phyloP scores from a whole-genome alignment of 1,139 yeast species.

The Zygotorulaspora mrakii region DNA sequence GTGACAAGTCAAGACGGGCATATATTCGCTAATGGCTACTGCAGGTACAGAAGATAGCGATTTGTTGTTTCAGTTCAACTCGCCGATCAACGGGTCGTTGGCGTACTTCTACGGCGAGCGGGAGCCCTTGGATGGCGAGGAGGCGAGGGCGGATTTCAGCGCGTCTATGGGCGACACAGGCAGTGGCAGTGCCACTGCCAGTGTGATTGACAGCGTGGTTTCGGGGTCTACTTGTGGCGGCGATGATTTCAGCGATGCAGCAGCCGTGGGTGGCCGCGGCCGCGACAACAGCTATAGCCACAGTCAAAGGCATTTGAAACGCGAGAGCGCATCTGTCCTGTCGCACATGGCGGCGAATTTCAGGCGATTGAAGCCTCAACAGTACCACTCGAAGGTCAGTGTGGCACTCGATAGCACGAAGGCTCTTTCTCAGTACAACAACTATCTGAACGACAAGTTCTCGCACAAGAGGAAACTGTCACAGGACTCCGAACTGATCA shows the following conservation, averaged over 20 bases:
- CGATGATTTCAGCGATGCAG: too few species aligned
- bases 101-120: constrained; percentile 4
- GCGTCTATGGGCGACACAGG: neutral
- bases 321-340: constrained; percentile 2
- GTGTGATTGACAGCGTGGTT: neutral
- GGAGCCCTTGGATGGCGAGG: neutral
- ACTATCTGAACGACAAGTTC: constrained; percentile 18
- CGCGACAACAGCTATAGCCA: too few species aligned
- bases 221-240: neutral
- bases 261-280: too few species aligned
- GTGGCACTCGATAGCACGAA: constrained; percentile 7
- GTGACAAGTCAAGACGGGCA: neutral
- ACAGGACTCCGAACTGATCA: constrained; percentile 11
- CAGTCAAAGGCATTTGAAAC: neutral
- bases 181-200: neutral
- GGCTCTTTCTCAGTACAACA: constrained; percentile 17
- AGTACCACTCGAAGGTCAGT: constrained; percentile 3
- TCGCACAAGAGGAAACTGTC: constrained; percentile 8
- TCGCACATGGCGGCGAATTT: constrained; percentile 4
- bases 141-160: neutral
- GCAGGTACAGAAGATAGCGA: constrained; percentile 13
- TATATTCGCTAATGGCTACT: constrained; percentile 9
- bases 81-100: constrained; percentile 10
- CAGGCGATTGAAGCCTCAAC: constrained; percentile 11
- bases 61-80: constrained; percentile 11